Evolutionary conservation across 1,139 yeast species (phyloP).

Genomic region (Hemisphaericaspora lyxosophila): DNA sequence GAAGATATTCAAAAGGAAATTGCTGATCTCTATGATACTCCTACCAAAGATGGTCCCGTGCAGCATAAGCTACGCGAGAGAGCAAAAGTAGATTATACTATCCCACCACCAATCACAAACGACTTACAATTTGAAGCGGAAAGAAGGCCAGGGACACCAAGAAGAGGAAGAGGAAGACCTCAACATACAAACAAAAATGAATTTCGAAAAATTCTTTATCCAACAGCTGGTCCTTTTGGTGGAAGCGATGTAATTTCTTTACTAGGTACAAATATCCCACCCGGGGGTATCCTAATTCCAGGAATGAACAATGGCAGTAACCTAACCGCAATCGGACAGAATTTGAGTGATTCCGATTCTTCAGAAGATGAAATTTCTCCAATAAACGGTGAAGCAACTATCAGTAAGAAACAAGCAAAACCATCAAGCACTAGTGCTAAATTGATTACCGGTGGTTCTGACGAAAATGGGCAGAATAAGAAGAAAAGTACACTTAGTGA

Average conservation of each 20-base stretch:
- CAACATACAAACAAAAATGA: constrained; percentile 41
- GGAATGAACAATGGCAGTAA: constrained; percentile 30
- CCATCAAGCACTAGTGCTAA: constrained; percentile 19
- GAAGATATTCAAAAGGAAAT: constrained; percentile 50
- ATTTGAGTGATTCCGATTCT: constrained; percentile 61
- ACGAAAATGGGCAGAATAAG: constrained; percentile 25
- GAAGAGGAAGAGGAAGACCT: constrained; percentile 27
- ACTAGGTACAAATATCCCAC: constrained; percentile 66
- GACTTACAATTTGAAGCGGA: constrained; percentile 33
- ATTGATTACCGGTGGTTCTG: constrained; percentile 39
- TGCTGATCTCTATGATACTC: constrained; percentile 52
- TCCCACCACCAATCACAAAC: constrained; percentile 77
- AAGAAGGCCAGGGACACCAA: constrained; percentile 17
- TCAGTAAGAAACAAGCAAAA: constrained; percentile 25
- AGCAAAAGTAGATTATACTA: constrained; percentile 74
- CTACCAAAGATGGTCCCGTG: constrained; percentile 51
- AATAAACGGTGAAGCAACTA: constrained; percentile 38
- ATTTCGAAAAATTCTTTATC: constrained; percentile 65
- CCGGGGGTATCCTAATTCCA: constrained; percentile 46
- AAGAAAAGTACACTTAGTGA: constrained; percentile 81
- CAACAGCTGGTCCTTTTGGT: constrained; percentile 98
- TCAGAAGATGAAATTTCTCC: constrained; percentile 62
- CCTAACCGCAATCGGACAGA: constrained; percentile 53
- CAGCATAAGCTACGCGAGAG: constrained; percentile 73
- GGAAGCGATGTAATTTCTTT: constrained; percentile 83